Evolutionary conservation across 176 grass and related monocot species (phyloP).

Genomic region (Dactylis glomerata): DNA sequence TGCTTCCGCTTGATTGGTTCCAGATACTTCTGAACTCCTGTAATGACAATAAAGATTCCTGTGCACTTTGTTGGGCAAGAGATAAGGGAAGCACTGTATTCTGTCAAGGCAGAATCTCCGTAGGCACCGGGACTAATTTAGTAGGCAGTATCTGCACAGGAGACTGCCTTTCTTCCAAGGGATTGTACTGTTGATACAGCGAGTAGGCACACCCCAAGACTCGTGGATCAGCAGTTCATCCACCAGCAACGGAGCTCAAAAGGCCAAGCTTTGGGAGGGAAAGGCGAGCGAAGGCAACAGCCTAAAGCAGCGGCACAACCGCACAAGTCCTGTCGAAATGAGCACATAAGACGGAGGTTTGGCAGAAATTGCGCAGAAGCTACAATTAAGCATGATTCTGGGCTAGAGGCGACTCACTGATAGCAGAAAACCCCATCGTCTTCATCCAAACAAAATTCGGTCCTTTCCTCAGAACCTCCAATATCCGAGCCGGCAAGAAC

Average conservation of each 20-base stretch:
- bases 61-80: constrained; percentile 23
- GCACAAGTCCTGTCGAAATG: neutral
- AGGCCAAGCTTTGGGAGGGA: constrained; percentile 25
- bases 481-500: neutral
- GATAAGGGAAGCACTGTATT: constrained; percentile 25
- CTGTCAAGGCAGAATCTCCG: constrained; percentile 29
- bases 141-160: constrained; percentile 28
- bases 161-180: constrained; percentile 18
- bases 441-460: neutral
- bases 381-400: neutral
- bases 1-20: neutral
- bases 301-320: constrained; percentile 18
- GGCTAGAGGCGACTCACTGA: neutral
- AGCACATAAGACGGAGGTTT: neutral
- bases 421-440: neutral
- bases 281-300: constrained; percentile 17
- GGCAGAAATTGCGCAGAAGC: neutral
- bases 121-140: constrained; percentile 11
- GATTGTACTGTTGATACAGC: constrained; percentile 13
- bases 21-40: constrained; percentile 17
- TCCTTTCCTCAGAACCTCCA: neutral
- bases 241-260: constrained; percentile 23
- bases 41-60: constrained; percentile 3
- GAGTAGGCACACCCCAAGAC: neutral
- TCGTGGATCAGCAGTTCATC: constrained; percentile 28